Percentiles rank a stretch among this genome's conserved stretches.
phyloP scores from a whole-genome alignment of 1,284 basidiomycete genomes.

The Thecaphora thlaspeos region DNA sequence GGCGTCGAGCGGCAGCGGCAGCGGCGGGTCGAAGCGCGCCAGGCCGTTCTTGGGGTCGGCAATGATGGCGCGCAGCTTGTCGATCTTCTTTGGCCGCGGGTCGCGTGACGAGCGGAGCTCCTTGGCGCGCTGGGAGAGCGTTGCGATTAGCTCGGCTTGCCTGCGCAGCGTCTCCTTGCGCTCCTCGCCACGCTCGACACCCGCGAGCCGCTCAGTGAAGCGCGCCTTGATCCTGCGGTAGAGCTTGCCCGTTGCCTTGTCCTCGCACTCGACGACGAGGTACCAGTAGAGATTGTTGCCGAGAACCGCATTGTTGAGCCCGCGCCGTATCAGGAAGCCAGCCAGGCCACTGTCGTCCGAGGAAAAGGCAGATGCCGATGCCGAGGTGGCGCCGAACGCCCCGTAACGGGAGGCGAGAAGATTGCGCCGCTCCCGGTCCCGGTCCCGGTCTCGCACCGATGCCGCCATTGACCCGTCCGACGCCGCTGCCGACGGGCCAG shows the following conservation, averaged over 20 bases:
- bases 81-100: slow-evolving; percentile 91
- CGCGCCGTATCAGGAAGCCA: slow-evolving; percentile 77
- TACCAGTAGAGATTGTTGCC: slow-evolving; percentile 97
- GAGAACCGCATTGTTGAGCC: slow-evolving; percentile 76
- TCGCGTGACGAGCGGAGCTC: slow-evolving; percentile 89
- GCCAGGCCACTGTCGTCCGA: slow-evolving; percentile 26
- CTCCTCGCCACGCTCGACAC: slow-evolving; percentile 11
- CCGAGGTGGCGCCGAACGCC: slow-evolving; percentile 11
- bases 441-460: slow-evolving; percentile 14
- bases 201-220: slow-evolving; percentile 69
- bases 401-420: slow-evolving; percentile 6
- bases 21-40: slow-evolving; percentile 47
- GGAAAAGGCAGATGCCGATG: not conserved
- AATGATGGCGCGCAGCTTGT: slow-evolving; percentile 80
- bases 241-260: slow-evolving; percentile 81
- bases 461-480: slow-evolving; percentile 1
- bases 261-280: slow-evolving; percentile 86
- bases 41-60: slow-evolving; percentile 76
- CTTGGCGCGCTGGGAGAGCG: slow-evolving; percentile 76
- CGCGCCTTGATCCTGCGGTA: slow-evolving; percentile 84
- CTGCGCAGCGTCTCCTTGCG: slow-evolving; percentile 61
- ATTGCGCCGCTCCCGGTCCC: slow-evolving; percentile 8
- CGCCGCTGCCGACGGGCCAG: not conserved
- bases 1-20: slow-evolving; percentile 78
- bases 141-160: slow-evolving; percentile 73